Percentiles rank a stretch among this genome's conserved stretches.
Evolutionary conservation across 305 asterid genomes (phyloP).

Genomic region (Caryopteris hybrid): DNA sequence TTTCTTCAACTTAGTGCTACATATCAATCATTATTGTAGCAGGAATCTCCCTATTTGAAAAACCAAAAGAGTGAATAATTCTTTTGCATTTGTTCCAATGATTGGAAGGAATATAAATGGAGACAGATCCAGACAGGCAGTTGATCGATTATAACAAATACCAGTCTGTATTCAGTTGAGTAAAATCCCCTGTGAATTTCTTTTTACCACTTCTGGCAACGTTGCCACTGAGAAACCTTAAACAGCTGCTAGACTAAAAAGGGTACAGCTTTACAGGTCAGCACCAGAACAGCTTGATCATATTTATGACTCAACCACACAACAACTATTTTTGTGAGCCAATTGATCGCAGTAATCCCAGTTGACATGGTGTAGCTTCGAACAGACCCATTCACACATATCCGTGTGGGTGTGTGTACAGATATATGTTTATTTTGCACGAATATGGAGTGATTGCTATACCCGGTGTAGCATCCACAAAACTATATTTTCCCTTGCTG

Average conservation of each 20-base stretch:
- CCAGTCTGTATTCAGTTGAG: neutral
- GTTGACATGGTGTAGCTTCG: too few species aligned
- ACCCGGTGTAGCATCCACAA: too few species aligned
- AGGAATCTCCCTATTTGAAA: neutral
- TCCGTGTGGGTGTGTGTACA: too few species aligned
- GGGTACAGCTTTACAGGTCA: neutral
- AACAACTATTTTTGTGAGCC: neutral
- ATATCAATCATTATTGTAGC: neutral
- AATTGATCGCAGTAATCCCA: neutral
- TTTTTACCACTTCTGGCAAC: neutral
- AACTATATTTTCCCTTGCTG: too few species aligned
- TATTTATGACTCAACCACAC: slow-evolving; percentile 8
- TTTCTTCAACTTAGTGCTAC: too few species aligned
- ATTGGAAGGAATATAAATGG: neutral
- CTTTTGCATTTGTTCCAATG: neutral
- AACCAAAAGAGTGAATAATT: neutral
- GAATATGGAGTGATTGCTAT: too few species aligned
- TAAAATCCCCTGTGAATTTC: neutral
- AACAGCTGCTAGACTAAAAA: neutral
- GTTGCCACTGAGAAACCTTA: neutral
- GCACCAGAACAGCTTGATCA: neutral
- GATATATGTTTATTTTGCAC: too few species aligned
- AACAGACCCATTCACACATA: neutral
- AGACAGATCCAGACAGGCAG: neutral
- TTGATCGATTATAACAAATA: neutral